Base-by-base conservation (phyloP, 2,329 filamentous ascomycete species). In the Furcasterigmium sp. region DNA sequence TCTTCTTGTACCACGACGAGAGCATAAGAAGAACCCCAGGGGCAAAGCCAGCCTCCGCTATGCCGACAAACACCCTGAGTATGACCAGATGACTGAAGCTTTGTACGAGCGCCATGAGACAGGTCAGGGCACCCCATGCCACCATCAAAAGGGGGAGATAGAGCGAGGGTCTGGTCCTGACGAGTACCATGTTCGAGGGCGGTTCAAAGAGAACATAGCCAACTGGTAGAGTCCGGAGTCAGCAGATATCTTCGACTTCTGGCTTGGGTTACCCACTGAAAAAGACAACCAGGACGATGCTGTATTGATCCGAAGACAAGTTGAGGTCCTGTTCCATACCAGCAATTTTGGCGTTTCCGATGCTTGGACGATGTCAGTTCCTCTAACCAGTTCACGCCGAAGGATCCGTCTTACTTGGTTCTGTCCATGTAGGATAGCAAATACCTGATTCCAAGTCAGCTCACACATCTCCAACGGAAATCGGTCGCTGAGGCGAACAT, bases 291-390 rank as follows among this genome's bases (percentile, higher is more conserved):
- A 79, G 66, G 9, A 71, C 62, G n/a, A 77, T 67, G 55, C 84
- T 84, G 60, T 84, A 87, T 56, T 80, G 68, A 30, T 69, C 66
- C 7, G 73, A 65, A 2, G 73, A 73, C 68, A 87, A 76, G 42
- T 73, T 44, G 14, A 69, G 57, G 39, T 67, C 64, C 40, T 71
- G 50, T 48, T 62, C 58, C 34, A 72, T 60, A 14, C 66, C 65
- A 25, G 63, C 65, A 25, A 81, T 77, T 60, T 80, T 76, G 8
- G 79, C 77, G 55, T 81, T 80, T 10, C 64, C 62, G 18, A 69
- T 49, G 54, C 67, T 68, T 11, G 57, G n/a, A n/a, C 8, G 29
- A 7, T 13, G 29, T 32, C 13, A 32, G 10, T 17, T 14, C 14
- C 14, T 32, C 11, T 15, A n/a, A 32, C n/a, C n/a, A n/a, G n/a